Conservation (phyloP, 2,329 filamentous ascomycete species). For the Sporothrix protearum region DNA sequence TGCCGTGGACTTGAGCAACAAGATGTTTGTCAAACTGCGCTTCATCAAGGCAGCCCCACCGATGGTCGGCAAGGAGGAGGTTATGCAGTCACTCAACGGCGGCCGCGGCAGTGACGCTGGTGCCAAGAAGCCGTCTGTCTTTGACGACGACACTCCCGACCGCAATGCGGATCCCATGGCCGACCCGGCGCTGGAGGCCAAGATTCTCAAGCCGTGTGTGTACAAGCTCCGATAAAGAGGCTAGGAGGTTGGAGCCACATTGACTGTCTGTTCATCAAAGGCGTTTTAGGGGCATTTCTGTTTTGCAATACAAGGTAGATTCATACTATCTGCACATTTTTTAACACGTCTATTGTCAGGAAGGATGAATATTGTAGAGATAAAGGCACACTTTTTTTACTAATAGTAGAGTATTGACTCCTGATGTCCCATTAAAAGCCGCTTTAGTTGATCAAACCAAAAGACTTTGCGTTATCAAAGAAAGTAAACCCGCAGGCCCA, state of each 20-base stretch:
- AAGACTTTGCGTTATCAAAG: background rate
- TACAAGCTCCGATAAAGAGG: slow-evolving; percentile 79
- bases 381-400: too few species aligned
- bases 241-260: too few species aligned
- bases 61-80: slow-evolving; percentile 69
- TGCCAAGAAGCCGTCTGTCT: slow-evolving; percentile 50
- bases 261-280: background rate
- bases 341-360: too few species aligned
- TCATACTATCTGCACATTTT: background rate
- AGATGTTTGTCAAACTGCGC: slow-evolving; percentile 97
- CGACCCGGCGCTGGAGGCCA: slow-evolving; percentile 58
- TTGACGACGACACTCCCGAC: slow-evolving; percentile 56
- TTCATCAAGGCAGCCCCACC: slow-evolving; percentile 82
- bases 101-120: slow-evolving; percentile 7
- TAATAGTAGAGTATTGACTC: too few species aligned
- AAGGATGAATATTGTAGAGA: too few species aligned
- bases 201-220: slow-evolving; percentile 84
- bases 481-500: background rate
- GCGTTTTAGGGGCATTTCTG: background rate
- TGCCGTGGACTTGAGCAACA: slow-evolving; percentile 79
- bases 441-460: background rate
- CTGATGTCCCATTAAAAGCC: background rate
- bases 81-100: slow-evolving; percentile 26
- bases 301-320: background rate
- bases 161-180: slow-evolving; percentile 53